Evolutionary conservation across 805 yeast species (phyloP), one percentile per base, ranked within the genome.

Genomic region (Candida montana): DNA sequence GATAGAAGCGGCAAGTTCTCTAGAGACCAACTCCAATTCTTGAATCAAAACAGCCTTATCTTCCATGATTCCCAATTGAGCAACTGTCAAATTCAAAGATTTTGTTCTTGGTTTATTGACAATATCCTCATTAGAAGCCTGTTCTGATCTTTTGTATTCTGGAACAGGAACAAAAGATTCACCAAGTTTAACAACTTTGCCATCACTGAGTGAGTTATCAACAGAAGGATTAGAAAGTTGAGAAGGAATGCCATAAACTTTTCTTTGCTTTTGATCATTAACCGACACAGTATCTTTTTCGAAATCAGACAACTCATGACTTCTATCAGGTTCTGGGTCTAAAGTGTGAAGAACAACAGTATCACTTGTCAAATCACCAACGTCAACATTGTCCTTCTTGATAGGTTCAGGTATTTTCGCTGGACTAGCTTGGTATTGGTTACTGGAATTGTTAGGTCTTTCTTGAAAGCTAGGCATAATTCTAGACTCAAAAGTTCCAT

Each of bases 1-100:
- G 35, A 84, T 81, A 0, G 90, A 79, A 19, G 76, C 76, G 0
- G 89, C 90, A 37, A 85, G 65, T 53, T 84, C 95, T 20, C 75
- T 73, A 1, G 90, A 80, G 1, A 85, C 81, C 19, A 83, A 53
- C 45, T 80, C 82, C 31, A 85, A 61, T 53, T 84, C 91, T 41
- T 73, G 70, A 51, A 82, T 66, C 31, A 84, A 59, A 20, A 71
- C 74, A 37, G 69, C 69, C 47, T 79, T 82, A 40, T 83, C 77
- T 28, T 68, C 74, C 64, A 83, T 67, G 7, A 83, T 64, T 2
- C 80, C 79, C 40, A 80, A 57, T 50, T 83, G 88, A 18, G 79
- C 83, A 31, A 77, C 71, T 2, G 80, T 69, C 39, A 81, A 72
- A 8, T 57, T 58, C 19, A 68, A 50, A n/a, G 57, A 55, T 30